Percentiles rank a stretch among this genome's conserved stretches.
Evolutionary conservation across 1,284 basidiomycete species (phyloP).

Genomic region (Pascua guehoae): DNA sequence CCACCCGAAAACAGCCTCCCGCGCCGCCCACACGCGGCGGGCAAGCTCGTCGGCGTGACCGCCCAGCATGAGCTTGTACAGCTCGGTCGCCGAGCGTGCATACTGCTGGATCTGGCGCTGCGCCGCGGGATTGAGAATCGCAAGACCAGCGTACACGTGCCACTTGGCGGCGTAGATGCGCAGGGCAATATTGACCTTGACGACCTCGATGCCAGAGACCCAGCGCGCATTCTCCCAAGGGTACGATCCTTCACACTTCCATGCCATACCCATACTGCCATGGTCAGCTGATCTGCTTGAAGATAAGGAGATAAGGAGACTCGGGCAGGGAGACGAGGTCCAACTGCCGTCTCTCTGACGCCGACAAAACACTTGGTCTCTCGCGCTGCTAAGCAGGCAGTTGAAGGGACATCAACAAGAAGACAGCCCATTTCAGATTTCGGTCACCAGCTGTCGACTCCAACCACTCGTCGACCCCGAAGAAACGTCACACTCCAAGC

Average conservation of each 20-base stretch:
- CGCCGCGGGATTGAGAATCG: constrained; percentile 93
- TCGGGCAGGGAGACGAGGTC: no score
- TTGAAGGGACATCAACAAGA: no score
- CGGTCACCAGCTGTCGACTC: no score
- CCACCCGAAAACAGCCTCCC: constrained; percentile 73
- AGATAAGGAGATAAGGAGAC: background rate
- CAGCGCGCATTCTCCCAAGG: constrained; percentile 93
- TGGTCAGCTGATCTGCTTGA: constrained; percentile 3
- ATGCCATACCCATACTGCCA: constrained; percentile 91
- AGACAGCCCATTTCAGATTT: no score
- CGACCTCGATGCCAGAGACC: constrained; percentile 96
- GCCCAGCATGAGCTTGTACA: constrained; percentile 96
- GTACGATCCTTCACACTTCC: constrained; percentile 73
- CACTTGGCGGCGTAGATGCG: constrained; percentile 96
- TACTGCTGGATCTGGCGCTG: constrained; percentile 85
- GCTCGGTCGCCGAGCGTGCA: constrained; percentile 74
- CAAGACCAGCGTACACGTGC: constrained; percentile 98
- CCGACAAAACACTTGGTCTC: no score
- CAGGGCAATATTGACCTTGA: constrained; percentile 94
- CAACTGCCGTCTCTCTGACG: no score
- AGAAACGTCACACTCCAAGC: no score
- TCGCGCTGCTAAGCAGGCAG: no score
- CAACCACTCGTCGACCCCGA: no score
- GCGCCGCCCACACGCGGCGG: constrained; percentile 69
- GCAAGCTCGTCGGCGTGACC: constrained; percentile 65